Percentiles rank a stretch among this genome's conserved stretches.
Evolutionary conservation across 176 grass and related monocot genomes (phyloP).

Genomic region (Secale cereale): DNA sequence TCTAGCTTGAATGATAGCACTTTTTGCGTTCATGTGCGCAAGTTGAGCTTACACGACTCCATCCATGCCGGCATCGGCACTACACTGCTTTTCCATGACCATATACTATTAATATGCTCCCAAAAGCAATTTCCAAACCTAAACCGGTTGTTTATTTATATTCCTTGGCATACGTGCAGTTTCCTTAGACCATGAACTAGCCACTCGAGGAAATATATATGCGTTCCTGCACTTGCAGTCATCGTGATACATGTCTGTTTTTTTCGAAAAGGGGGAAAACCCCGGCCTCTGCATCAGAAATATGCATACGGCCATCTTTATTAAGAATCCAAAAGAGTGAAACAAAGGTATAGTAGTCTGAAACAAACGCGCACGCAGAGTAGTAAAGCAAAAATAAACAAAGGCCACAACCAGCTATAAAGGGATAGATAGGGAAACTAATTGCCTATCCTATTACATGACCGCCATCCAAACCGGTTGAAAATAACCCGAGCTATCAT

Average conservation of each 20-base stretch:
- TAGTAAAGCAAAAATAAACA: no score
- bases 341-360: no score
- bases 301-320: no score
- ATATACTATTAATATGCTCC: background rate
- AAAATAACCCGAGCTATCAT: no score
- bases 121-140: slow-evolving; percentile 9
- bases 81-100: background rate
- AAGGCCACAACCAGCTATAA: no score
- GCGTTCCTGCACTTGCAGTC: background rate
- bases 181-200: slow-evolving; percentile 21
- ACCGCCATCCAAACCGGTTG: no score
- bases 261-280: no score
- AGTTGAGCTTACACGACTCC: slow-evolving; percentile 5
- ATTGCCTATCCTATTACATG: no score
- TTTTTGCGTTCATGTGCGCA: background rate
- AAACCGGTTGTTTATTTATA: background rate
- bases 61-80: background rate
- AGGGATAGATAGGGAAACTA: no score
- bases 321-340: no score
- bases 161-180: background rate
- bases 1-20: background rate
- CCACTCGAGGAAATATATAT: background rate
- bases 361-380: no score
- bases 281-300: no score
- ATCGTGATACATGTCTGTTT: background rate